These are phyloP conservation scores for Forsythia viridissima DNA, from an alignment of 257 asterid species.

Conservation along the genomic window DNA sequence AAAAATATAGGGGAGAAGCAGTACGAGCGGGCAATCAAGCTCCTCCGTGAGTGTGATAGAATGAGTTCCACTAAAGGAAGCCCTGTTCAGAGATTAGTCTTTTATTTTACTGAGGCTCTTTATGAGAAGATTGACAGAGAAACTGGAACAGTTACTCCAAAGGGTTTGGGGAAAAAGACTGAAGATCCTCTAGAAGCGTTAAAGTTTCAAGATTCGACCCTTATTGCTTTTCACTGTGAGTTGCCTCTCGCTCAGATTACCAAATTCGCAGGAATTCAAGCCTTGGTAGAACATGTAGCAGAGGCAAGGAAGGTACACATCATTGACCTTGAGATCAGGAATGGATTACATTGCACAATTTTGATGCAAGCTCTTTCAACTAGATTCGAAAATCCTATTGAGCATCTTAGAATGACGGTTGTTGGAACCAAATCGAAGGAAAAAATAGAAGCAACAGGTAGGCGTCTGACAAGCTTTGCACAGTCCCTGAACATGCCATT, in stretches of 20 bases:
- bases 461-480: slow-evolving; percentile 19
- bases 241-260: slow-evolving; percentile 4
- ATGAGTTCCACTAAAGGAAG: slow-evolving; percentile 2
- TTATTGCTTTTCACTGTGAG: not conserved
- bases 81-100: slow-evolving; percentile 18
- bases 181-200: not conserved
- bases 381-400: not conserved
- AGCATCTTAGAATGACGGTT: slow-evolving; percentile 17
- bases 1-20: slow-evolving; percentile 43
- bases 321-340: slow-evolving; percentile 8
- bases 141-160: slow-evolving; percentile 20
- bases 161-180: slow-evolving; percentile 13
- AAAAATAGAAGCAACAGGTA: slow-evolving; percentile 18
- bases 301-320: slow-evolving; percentile 1
- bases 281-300: slow-evolving; percentile 7
- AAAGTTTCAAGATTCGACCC: not conserved
- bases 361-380: slow-evolving; percentile 16
- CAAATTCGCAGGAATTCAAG: slow-evolving; percentile 1
- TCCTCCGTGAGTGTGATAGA: not conserved
- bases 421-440: slow-evolving; percentile 17
- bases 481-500: slow-evolving; percentile 25
- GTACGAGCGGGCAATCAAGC: slow-evolving; percentile 14
- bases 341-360: slow-evolving; percentile 2
- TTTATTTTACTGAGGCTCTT: slow-evolving; percentile 37
- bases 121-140: slow-evolving; percentile 29